A percentile compares a stretch with the other conserved stretches of the same genome.
Conservation (phyloP, 1,139 yeast genomes). For the Scheffersomyces cryptocercus region DNA sequence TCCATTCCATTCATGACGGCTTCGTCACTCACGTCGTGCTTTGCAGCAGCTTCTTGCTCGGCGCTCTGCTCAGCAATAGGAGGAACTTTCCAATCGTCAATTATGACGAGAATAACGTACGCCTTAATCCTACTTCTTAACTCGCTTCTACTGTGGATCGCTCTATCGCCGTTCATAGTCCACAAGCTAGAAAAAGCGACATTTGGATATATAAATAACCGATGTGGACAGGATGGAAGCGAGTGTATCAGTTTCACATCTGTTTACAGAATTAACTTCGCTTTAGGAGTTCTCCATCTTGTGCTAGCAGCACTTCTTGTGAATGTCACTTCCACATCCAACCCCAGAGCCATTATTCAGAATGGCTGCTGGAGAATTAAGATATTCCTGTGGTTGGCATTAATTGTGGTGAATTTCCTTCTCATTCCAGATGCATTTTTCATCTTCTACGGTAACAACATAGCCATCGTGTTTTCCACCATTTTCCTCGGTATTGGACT, state of each 20-base stretch:
- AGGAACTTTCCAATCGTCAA: constrained; percentile 64
- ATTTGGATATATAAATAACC: constrained; percentile 63
- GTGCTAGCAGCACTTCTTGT: constrained; percentile 65
- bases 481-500: constrained; percentile 87
- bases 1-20: constrained; percentile 72
- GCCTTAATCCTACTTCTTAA: constrained; percentile 77
- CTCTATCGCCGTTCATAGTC: constrained; percentile 79
- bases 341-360: constrained; percentile 81
- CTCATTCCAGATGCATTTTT: constrained; percentile 83
- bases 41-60: constrained; percentile 83
- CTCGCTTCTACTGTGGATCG: constrained; percentile 86
- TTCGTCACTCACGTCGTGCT: constrained; percentile 73
- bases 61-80: constrained; percentile 64
- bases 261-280: constrained; percentile 87
- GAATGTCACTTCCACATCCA: constrained; percentile 75
- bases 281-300: constrained; percentile 79
- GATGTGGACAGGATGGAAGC: constrained; percentile 71
- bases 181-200: constrained; percentile 73
- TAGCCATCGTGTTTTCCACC: constrained; percentile 83
- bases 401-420: constrained; percentile 65
- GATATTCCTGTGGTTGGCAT: constrained; percentile 57
- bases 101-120: constrained; percentile 71
- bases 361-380: constrained; percentile 91
- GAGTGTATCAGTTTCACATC: constrained; percentile 93
- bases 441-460: constrained; percentile 86